Base-by-base conservation (phyloP, 2,329 filamentous ascomycete species). In the Aspergillus tamarii region DNA sequence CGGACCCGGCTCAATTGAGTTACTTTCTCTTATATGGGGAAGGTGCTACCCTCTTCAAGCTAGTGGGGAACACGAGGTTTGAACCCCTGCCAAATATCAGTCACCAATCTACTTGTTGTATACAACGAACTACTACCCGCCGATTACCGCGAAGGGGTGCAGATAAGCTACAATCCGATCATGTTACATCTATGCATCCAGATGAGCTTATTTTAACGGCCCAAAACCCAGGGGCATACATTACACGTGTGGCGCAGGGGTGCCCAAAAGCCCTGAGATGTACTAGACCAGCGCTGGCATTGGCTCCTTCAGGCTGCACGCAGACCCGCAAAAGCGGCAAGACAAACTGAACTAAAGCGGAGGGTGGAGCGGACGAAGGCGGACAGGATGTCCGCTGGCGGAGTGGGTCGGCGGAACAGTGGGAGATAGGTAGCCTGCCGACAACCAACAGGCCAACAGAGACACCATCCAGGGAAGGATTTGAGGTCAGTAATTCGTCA, bases 351-450 rank as follows among this genome's bases (percentile, higher is more conserved):
- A 65, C 67, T 23, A 64, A 69, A 70, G 63, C 61, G 68, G 68
- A 69, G 72, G 73, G 73, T 68, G 73, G 73, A 73, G 73, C 73
- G 73, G 73, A 73, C 66, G 59, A 50, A 68, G 65, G 68, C 67
- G 67, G 67, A 63, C 43, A 54, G 23, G n/a, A 43, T 54, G 57
- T 62, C 65, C 64, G 59, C 60, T 34, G 61, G 66, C 66, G 64
- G 64, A 65, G 63, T 64, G 60, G 58, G 56, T 57, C 60, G 53
- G 61, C 59, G 59, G 59, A 59, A 30, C 7, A 39, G 34, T 36
- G 52, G 52, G 16, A 39, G 21, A 26, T n/a, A n/a, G 26, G 28
- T 16, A 30, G 26, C 6, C n/a, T 52, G 48, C 26, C 30, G 28
- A 32, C 19, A n/a, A 6, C 26, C 26, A 30, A 28, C 45, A 16